Evolutionary conservation across 2,329 filamentous ascomycete species (phyloP).

Genomic region (Fusarium bulbicola): DNA sequence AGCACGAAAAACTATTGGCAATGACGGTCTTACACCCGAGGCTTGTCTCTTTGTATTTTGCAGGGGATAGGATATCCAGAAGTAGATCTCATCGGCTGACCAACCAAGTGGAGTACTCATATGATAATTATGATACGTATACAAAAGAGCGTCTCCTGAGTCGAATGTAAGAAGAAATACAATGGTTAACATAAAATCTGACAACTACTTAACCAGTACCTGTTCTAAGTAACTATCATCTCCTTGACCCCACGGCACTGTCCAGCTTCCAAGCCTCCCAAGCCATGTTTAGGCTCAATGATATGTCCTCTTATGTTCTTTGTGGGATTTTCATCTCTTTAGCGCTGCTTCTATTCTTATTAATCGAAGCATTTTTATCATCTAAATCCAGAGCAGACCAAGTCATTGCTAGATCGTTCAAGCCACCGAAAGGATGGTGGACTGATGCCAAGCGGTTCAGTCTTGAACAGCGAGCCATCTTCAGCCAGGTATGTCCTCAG

Average conservation of each 20-base stretch:
- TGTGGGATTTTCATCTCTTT: fast-evolving
- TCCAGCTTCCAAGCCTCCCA: background rate
- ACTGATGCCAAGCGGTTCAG: background rate
- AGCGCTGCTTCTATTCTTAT: background rate
- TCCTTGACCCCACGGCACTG: no score
- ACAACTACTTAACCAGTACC: background rate
- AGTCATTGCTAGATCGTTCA: background rate
- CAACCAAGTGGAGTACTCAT: background rate
- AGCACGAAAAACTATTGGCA: background rate
- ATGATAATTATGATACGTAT: background rate
- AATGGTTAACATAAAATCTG: fast-evolving
- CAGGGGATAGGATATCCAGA: background rate
- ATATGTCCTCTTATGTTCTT: background rate
- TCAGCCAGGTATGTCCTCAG: background rate
- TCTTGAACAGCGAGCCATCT: background rate
- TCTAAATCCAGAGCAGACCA: fast-evolving
- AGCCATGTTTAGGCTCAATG: background rate
- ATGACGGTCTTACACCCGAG: no score
- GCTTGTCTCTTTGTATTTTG: fast-evolving
- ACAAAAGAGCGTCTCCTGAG: background rate
- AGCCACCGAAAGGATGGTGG: background rate
- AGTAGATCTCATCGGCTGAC: background rate
- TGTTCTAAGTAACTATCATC: background rate
- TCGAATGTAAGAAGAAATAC: background rate
- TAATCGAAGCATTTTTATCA: fast-evolving